Conservation (phyloP, 495 filamentous ascomycete species). For the Aspergillus biplanus region DNA sequence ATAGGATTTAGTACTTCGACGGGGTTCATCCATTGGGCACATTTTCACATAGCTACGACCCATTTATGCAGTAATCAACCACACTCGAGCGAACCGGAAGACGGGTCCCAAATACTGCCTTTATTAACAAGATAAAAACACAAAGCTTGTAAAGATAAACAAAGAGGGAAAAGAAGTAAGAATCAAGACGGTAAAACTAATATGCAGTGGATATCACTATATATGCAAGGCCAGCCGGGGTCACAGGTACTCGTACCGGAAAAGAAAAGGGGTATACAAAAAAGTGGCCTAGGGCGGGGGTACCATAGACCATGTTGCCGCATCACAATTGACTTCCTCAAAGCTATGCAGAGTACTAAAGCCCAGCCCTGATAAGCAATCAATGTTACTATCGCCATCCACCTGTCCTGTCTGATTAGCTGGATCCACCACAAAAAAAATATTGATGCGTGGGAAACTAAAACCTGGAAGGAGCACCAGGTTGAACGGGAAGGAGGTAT, state of each 20-base stretch:
- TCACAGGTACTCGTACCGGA: slow-evolving; percentile 9
- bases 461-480: no score
- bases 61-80: no score
- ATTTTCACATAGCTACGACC: no score
- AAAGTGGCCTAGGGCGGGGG: slow-evolving; percentile 34
- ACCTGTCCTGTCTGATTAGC: slow-evolving; percentile 52
- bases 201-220: slow-evolving; percentile 37
- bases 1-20: no score
- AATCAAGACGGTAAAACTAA: slow-evolving; percentile 1
- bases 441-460: background rate
- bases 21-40: no score
- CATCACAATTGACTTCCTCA: slow-evolving; percentile 79
- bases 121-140: background rate
- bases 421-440: background rate
- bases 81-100: no score
- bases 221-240: slow-evolving; percentile 27
- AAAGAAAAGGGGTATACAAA: slow-evolving; percentile 18
- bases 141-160: background rate
- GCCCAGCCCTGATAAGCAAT: slow-evolving; percentile 73
- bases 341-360: slow-evolving; percentile 76
- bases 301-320: slow-evolving; percentile 67
- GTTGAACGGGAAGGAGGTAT: background rate
- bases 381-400: slow-evolving; percentile 70
- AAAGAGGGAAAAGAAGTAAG: background rate
- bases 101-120: no score